Conservation (phyloP, 2,329 filamentous ascomycete genomes). For the Ascochyta koolunga region DNA sequence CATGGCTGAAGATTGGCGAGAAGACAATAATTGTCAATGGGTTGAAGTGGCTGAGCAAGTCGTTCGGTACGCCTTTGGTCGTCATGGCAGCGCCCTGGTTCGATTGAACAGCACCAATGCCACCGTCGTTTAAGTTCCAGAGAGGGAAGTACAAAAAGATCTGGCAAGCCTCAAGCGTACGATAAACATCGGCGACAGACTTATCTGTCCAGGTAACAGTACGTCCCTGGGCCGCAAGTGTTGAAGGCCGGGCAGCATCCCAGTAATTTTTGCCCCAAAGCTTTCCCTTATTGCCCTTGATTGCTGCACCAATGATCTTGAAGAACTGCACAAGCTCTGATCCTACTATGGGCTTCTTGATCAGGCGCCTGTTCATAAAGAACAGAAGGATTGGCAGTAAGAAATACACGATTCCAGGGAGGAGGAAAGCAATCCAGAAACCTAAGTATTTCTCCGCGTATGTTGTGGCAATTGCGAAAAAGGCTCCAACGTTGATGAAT, state of each 20-base stretch:
- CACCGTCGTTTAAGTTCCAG: slow-evolving; percentile 49
- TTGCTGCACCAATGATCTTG: slow-evolving; percentile 42
- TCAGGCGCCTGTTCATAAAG: slow-evolving; percentile 43
- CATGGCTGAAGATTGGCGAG: slow-evolving; percentile 56
- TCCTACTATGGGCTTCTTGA: slow-evolving; percentile 41
- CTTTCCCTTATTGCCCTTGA: slow-evolving; percentile 44
- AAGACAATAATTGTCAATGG: slow-evolving; percentile 18
- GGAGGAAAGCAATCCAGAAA: slow-evolving; percentile 49
- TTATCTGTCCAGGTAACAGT: slow-evolving; percentile 33
- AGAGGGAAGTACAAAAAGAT: slow-evolving; percentile 42
- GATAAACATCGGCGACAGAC: slow-evolving; percentile 14
- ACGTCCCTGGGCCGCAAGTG: slow-evolving; percentile 21
- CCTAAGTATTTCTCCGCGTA: slow-evolving; percentile 53
- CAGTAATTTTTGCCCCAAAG: slow-evolving; percentile 42
- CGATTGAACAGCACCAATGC: slow-evolving; percentile 58
- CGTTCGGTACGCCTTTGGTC: slow-evolving; percentile 15
- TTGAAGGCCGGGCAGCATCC: slow-evolving; percentile 45
- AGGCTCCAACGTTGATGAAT: slow-evolving; percentile 15
- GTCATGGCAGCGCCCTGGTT: slow-evolving; percentile 48
- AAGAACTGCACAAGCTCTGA: slow-evolving; percentile 42
- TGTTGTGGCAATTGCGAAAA: slow-evolving; percentile 22
- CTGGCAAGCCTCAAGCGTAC: slow-evolving; percentile 39
- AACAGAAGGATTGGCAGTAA: slow-evolving; percentile 29
- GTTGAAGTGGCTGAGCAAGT: slow-evolving; percentile 17
- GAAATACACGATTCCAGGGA: slow-evolving; percentile 44